Percentiles rank a stretch among this genome's conserved stretches.
phyloP scores from a whole-genome alignment of 345 rosid genomes.

The Bruguiera parviflora region DNA sequence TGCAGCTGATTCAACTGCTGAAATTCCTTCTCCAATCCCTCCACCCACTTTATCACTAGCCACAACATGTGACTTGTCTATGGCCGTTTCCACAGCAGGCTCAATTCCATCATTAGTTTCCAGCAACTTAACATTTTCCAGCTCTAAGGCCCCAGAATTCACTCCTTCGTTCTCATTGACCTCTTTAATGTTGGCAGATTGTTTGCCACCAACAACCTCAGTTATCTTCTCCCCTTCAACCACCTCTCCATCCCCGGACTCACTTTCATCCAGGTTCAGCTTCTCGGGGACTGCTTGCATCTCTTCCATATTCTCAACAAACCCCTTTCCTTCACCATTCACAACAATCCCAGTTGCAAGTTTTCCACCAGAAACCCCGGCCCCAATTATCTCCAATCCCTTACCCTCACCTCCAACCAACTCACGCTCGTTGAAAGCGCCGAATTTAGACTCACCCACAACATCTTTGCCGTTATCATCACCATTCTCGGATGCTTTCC shows the following conservation, averaged over 20 bases:
- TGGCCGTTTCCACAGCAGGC: conserved; percentile 4
- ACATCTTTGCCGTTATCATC: conserved; percentile 27
- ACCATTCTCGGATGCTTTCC: conserved; percentile 6
- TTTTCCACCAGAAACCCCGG: conserved; percentile 18
- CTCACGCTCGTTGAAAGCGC: conserved; percentile 25
- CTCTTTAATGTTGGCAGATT: neutral
- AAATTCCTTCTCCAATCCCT: conserved; percentile 29
- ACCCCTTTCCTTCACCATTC: conserved; percentile 35
- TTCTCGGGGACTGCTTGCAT: conserved; percentile 16
- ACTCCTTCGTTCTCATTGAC: neutral
- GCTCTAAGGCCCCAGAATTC: conserved; percentile 1
- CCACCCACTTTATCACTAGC: conserved; percentile 28
- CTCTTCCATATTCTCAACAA: conserved; percentile 17
- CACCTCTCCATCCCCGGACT: conserved; percentile 26
- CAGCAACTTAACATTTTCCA: conserved; percentile 28
- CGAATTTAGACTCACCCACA: conserved; percentile 14
- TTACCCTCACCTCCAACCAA: conserved; percentile 18
- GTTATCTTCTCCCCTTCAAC: conserved; percentile 17
- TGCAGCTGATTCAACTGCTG: conserved; percentile 14
- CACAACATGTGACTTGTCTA: conserved; percentile 18
- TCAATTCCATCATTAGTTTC: conserved; percentile 27
- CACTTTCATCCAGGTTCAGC: conserved; percentile 18
- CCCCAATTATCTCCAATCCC: conserved; percentile 21
- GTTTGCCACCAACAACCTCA: conserved; percentile 15
- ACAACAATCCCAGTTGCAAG: conserved; percentile 24